Base-by-base conservation (phyloP, 495 filamentous ascomycete species). In the Penicillium salamii region DNA sequence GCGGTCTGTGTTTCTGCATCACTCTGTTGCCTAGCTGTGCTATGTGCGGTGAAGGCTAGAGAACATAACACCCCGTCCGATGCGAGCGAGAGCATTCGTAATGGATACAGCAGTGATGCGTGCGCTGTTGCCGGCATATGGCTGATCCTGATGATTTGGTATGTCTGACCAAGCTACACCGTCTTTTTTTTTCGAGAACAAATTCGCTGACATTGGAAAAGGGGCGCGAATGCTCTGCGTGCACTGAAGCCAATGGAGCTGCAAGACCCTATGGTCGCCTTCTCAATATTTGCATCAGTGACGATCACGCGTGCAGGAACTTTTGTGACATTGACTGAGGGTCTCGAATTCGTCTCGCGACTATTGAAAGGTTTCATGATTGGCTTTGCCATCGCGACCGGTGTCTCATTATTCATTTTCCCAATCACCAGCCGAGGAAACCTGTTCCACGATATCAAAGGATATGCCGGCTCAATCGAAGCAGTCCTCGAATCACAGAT, bases 81-180 rank as follows among this genome's bases (percentile, higher is more conserved):
- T 42, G 59, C 57, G 3, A 62, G 53, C 9, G 62, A 67, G 13
- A 53, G 45, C 11, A 50, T 54, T 35, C 49, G 54, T 7, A 61
- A 52, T 48, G 59, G 60, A 2, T 70, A 47, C 14, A 67, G 36
- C 44, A 68, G 62, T 53, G 85, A 83, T 32, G 85, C 87, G 20
- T 81, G 83, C 9, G 89, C 84, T 1, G 88, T 91, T 0, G 81
- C 80, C 32, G 88, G 70, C 0, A 69, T 90, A 3, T 93, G 88
- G 88, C 75, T 93, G 1, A 85, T 91, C 53, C 75, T 81, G 53
- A 81, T 84, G 62, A 87, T 90, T 19, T 93, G 81, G 72, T 55
- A 80, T 21, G 72, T 77, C 39, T 82, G 80, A 18, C 12, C 13
- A 19, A 18, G 13, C 4, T 7, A 1, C 24, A 28, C 24, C 24